These are phyloP conservation scores for Mycena latifolia DNA, from an alignment of 768 basidiomycete species.

Conservation along the genomic window DNA sequence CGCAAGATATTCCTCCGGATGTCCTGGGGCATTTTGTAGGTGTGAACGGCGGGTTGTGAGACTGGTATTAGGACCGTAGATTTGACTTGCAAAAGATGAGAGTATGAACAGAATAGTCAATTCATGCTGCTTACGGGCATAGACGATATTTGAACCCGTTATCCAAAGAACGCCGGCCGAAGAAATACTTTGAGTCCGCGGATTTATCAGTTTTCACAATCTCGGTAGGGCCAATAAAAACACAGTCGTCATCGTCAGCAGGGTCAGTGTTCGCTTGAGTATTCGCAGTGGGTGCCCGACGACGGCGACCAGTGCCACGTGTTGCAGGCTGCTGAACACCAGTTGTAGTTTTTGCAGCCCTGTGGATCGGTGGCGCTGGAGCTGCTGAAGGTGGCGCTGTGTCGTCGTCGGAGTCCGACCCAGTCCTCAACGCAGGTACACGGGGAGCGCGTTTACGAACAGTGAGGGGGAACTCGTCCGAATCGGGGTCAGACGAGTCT, in stretches of 20 bases:
- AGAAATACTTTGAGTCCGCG: too few relatives aligned
- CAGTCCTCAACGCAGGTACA: background rate
- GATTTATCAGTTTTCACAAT: too few relatives aligned
- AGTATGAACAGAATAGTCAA: too few relatives aligned
- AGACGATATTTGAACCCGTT: slow-evolving; percentile 22
- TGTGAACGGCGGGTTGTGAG: slow-evolving; percentile 22
- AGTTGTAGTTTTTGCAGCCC: too few relatives aligned
- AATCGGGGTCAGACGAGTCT: background rate
- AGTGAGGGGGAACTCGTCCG: too few relatives aligned
- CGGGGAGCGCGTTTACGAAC: background rate
- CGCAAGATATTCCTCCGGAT: slow-evolving; percentile 8
- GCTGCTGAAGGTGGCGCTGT: too few relatives aligned
- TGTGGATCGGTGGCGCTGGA: too few relatives aligned
- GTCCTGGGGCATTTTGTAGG: slow-evolving; percentile 7
- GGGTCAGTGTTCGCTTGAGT: too few relatives aligned
- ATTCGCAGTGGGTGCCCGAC: too few relatives aligned
- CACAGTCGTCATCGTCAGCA: slow-evolving; percentile 2
- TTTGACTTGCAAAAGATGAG: slow-evolving; percentile 14
- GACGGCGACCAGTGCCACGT: too few relatives aligned
- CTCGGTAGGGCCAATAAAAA: slow-evolving; percentile 7
- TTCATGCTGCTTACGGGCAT: slow-evolving; percentile 16
- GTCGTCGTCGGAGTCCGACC: background rate
- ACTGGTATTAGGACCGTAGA: slow-evolving; percentile 5
- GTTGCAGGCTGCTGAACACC: too few relatives aligned
- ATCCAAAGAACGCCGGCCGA: too few relatives aligned